Percentiles rank a stretch among this genome's conserved stretches.
These are phyloP conservation scores for Ramularia collo-cygni DNA, from an alignment of 2,329 filamentous ascomycete genomes.

Conservation along the genomic window DNA sequence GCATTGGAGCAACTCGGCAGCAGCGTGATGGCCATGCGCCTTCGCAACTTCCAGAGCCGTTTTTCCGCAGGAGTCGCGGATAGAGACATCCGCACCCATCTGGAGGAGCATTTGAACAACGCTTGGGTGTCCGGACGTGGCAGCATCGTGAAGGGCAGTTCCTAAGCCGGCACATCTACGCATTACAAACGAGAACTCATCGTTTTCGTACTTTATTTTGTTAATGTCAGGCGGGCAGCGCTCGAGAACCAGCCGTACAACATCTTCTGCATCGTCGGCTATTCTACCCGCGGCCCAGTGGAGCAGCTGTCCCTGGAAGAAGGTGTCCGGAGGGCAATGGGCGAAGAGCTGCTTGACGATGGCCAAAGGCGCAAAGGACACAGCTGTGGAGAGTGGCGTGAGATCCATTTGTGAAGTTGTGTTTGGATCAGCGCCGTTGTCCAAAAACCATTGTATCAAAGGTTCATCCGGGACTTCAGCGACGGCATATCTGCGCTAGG, in stretches of 20 bases:
- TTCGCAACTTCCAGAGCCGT: constrained; percentile 12
- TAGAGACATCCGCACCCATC: constrained; percentile 6
- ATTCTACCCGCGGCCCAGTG: constrained; percentile 6
- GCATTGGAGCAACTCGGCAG: too few species aligned
- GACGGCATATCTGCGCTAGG: constrained; percentile 4
- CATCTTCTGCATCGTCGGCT: constrained; percentile 6
- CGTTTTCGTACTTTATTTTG: constrained; percentile 11
- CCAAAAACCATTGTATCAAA: constrained; percentile 7
- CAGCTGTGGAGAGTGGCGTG: constrained; percentile 12
- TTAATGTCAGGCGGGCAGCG: constrained; percentile 7
- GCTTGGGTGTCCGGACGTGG: constrained; percentile 6
- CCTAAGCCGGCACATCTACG: constrained; percentile 10
- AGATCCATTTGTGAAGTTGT: constrained; percentile 10
- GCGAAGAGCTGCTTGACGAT: constrained; percentile 9
- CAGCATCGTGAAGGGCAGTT: constrained; percentile 15
- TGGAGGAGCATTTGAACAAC: constrained; percentile 6
- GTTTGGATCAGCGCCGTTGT: constrained; percentile 12
- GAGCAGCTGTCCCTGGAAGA: constrained; percentile 7
- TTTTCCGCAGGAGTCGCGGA: constrained; percentile 9
- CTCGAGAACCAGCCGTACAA: constrained; percentile 10
- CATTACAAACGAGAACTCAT: constrained; percentile 12
- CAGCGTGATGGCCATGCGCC: too few species aligned
- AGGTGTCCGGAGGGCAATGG: constrained; percentile 5
- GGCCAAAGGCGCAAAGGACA: constrained; percentile 5
- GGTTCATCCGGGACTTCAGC: constrained; percentile 2